A percentile compares a stretch with the other conserved stretches of the same genome.
Evolutionary conservation across 2,329 filamentous ascomycete genomes (phyloP).

Genomic region (Penicillium oxalicum): DNA sequence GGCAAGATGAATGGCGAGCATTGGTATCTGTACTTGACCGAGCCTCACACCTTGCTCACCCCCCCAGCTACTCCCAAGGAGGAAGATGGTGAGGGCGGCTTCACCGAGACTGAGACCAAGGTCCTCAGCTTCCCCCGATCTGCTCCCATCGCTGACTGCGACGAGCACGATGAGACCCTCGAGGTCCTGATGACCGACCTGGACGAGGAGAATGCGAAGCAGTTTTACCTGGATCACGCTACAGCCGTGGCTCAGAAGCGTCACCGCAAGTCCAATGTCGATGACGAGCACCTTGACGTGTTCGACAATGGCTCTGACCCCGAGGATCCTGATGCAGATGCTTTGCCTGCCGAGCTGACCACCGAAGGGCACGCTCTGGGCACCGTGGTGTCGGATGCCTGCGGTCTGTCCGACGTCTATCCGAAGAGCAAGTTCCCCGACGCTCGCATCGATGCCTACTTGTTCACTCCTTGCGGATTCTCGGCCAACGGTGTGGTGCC

Average conservation of each 20-base stretch:
- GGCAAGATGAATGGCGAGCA: slow-evolving; percentile 99
- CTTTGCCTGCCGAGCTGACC: slow-evolving; percentile 64
- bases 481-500: slow-evolving; percentile 95
- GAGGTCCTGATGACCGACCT: slow-evolving; percentile 65
- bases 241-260: slow-evolving; percentile 82
- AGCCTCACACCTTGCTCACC: slow-evolving; percentile 71
- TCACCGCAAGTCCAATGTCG: slow-evolving; percentile 61
- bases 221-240: slow-evolving; percentile 71
- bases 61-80: slow-evolving; percentile 68
- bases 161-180: slow-evolving; percentile 47
- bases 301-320: slow-evolving; percentile 69
- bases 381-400: slow-evolving; percentile 83
- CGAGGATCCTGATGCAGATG: slow-evolving; percentile 50
- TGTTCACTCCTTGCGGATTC: slow-evolving; percentile 95
- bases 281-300: slow-evolving; percentile 62
- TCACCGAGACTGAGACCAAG: slow-evolving; percentile 53
- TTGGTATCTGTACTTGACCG: slow-evolving; percentile 97
- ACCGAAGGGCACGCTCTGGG: slow-evolving; percentile 93
- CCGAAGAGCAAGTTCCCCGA: slow-evolving; percentile 82
- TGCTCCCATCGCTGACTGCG: slow-evolving; percentile 22
- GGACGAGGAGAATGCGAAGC: slow-evolving; percentile 59
- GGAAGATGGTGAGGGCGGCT: slow-evolving; percentile 42
- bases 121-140: slow-evolving; percentile 49
- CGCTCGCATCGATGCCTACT: slow-evolving; percentile 87
- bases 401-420: slow-evolving; percentile 84